Conservation (phyloP, 2,329 filamentous ascomycete species). For the Lasiodiplodia gonubiensis region DNA sequence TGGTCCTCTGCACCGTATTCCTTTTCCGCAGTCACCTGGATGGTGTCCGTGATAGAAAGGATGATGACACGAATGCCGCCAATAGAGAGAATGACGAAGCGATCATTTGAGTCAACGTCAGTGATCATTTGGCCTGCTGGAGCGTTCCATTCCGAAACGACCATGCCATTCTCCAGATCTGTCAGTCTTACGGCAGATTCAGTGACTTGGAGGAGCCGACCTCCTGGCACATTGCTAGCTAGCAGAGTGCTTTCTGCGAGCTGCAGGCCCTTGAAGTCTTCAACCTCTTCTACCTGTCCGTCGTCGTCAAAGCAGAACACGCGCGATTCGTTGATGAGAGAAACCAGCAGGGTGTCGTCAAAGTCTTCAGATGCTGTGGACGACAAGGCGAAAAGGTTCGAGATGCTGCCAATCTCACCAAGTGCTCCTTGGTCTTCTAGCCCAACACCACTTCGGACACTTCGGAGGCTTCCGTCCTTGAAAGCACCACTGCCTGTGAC, state of each 20-base stretch:
- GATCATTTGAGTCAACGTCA: conserved; percentile 74
- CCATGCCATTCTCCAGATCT: conserved; percentile 61
- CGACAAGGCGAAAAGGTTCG: conserved; percentile 73
- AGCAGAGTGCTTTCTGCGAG: conserved; percentile 76
- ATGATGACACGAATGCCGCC: conserved; percentile 76
- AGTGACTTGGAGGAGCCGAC: conserved; percentile 77
- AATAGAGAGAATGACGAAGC: conserved; percentile 73
- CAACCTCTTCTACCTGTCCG: conserved; percentile 85
- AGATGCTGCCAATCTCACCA: conserved; percentile 76
- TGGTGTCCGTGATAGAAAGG: conserved; percentile 65
- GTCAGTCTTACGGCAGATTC: conserved; percentile 66
- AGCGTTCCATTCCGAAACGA: conserved; percentile 65
- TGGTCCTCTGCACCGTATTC: conserved; percentile 72
- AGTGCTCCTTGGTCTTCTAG: conserved; percentile 85
- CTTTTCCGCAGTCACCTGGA: conserved; percentile 65
- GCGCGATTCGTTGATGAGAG: conserved; percentile 82
- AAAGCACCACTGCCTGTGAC: conserved; percentile 92
- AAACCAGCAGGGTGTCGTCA: conserved; percentile 76
- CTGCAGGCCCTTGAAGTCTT: conserved; percentile 72
- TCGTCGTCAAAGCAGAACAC: conserved; percentile 76
- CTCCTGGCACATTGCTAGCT: conserved; percentile 67
- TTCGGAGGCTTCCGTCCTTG: conserved; percentile 84
- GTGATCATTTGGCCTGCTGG: conserved; percentile 66
- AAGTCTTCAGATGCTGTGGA: conserved; percentile 56
- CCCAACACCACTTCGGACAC: conserved; percentile 90